phyloP scores from a whole-genome alignment of 371 early-diverging fungal genomes.

The Conidiobolus incongruus region DNA sequence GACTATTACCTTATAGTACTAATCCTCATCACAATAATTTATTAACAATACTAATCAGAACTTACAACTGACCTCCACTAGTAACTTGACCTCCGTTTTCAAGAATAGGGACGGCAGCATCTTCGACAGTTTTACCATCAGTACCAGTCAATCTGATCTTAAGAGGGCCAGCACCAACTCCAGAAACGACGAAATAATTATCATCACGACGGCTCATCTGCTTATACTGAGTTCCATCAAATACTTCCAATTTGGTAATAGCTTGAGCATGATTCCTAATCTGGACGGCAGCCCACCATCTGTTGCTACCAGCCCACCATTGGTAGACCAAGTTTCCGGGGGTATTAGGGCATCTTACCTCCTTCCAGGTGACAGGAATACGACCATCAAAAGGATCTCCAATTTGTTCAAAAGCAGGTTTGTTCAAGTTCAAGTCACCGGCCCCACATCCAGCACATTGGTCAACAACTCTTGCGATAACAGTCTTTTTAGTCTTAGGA shows the following conservation, averaged over 20 bases:
- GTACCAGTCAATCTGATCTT: background rate
- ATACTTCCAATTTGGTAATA: background rate
- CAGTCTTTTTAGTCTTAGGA: background rate
- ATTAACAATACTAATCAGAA: background rate
- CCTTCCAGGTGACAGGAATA: background rate
- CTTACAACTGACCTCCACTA: background rate
- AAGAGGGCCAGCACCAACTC: background rate
- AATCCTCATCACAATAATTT: background rate
- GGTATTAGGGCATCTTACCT: constrained; percentile 1
- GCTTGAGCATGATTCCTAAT: constrained; percentile 1
- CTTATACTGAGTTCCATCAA: background rate
- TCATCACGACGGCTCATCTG: background rate
- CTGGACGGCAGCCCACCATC: constrained; percentile 4
- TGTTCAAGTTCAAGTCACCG: background rate
- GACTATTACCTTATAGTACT: too few species aligned
- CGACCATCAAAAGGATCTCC: background rate
- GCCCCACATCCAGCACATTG: constrained; percentile 3
- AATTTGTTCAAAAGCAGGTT: background rate
- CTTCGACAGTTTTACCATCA: background rate
- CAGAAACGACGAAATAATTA: constrained; percentile 2
- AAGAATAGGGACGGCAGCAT: background rate
- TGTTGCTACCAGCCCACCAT: constrained; percentile 2
- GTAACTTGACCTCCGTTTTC: background rate
- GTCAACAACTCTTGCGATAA: background rate
- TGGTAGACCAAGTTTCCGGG: background rate